Base-by-base conservation (phyloP, 352 stramenopile species). In the Phytophthora brassicae region DNA sequence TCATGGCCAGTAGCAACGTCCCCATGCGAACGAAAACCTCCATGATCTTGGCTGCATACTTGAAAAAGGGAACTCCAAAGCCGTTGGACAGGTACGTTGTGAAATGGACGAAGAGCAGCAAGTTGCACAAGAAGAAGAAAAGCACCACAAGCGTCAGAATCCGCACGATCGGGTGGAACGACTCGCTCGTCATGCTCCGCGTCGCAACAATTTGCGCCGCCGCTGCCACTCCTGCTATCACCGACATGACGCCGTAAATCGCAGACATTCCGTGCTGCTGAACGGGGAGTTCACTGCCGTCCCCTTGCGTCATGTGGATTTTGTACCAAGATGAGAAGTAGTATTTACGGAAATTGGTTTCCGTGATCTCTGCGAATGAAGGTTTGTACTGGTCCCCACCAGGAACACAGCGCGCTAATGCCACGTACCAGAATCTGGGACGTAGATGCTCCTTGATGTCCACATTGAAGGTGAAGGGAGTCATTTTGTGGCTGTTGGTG, bases 301-400 rank as follows among this genome's bases (percentile, higher is more conserved):
- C 69, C 11, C 46, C 65, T 39, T 92, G 82, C 11, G 74, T 89
- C 77, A 92, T 86, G 79, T 93, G 84, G 43, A 93, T 71, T 8
- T 77, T 74, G 63, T 86, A 91, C 84, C 81, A 91, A 7, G 81
- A 78, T 22, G 81, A 79, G 51, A 94, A 94, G 64, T 89, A 90
- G 51, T 87, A 93, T 68, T 84, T 79, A 13, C 74, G 68, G 61
- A 90, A 92, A 44, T 81, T 84, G 47, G 72, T 56, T 42, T 89
- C 77, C 0, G 84, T 87, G 66, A 93, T 88, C 43, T 86, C 73
- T 14, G 77, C 62, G 58, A 89, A 87, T 22, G 79, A 72, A 36
- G 84, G 84, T 44, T 74, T 51, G 60, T 84, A 90, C 12, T 54
- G 48, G 63, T 91, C 81, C 20, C 81, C 81, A 16, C 79, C 81